Conservation (phyloP, 2,329 filamentous ascomycete species). For the Fusarium circinatum region DNA sequence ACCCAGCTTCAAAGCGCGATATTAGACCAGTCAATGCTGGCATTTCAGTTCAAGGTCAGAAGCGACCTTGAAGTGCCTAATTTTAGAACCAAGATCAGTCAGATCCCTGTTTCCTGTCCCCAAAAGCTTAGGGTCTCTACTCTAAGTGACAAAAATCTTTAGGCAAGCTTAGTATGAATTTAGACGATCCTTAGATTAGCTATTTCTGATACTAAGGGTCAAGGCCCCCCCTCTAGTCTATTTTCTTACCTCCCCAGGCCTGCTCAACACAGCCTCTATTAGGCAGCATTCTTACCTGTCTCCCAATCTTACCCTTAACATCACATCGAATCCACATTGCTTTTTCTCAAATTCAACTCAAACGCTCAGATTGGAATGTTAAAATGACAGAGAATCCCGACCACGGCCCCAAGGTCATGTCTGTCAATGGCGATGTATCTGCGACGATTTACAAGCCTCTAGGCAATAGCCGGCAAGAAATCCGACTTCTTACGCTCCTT, state of each 20-base stretch:
- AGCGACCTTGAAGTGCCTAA: neutral
- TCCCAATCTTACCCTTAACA: neutral
- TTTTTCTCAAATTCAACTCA: neutral
- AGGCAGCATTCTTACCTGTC: neutral
- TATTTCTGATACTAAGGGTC: neutral
- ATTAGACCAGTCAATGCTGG: neutral
- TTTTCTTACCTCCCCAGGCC: neutral
- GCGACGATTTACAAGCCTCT: slow-evolving; percentile 4
- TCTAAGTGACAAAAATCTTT: neutral
- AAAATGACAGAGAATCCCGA: neutral
- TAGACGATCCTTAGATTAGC: neutral
- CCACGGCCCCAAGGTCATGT: rapidly evolving
- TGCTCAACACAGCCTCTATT: neutral
- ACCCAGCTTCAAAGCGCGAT: neutral
- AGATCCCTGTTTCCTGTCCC: neutral
- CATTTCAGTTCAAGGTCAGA: neutral
- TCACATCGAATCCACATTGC: no score
- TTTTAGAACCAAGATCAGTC: neutral
- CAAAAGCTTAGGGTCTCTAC: neutral
- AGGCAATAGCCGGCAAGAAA: neutral
- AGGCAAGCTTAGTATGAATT: neutral
- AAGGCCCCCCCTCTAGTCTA: no score
- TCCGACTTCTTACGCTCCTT: slow-evolving; percentile 8
- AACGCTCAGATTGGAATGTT: neutral
- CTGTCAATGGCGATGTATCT: neutral